Percentiles rank a stretch among this genome's conserved stretches.
phyloP scores from a whole-genome alignment of 2,329 filamentous ascomycete species.

The Epicoccum nigrum region DNA sequence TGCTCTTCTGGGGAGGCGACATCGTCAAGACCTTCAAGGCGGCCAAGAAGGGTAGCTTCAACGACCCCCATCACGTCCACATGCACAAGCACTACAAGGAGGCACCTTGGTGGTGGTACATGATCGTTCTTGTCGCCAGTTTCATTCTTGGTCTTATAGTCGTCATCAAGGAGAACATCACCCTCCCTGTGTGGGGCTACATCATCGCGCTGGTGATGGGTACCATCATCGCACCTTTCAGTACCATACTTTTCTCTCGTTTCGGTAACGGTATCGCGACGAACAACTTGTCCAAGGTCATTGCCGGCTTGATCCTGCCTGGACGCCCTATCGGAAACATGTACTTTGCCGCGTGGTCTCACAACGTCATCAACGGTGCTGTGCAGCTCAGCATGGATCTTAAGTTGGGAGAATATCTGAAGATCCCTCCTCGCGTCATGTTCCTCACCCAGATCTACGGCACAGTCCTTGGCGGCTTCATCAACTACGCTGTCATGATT shows the following conservation, averaged over 20 bases:
- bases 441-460: conserved; percentile 24
- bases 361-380: conserved; percentile 20
- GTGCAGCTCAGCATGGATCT: conserved; percentile 23
- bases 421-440: conserved; percentile 24
- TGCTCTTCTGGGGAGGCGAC: conserved; percentile 24
- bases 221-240: conserved; percentile 20
- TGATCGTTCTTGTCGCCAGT: conserved; percentile 16
- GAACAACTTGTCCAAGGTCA: conserved; percentile 24
- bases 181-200: conserved; percentile 22
- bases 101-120: conserved; percentile 25
- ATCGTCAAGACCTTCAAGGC: conserved; percentile 18
- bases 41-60: conserved; percentile 17
- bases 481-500: conserved; percentile 26
- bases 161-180: conserved; percentile 22
- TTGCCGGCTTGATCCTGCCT: conserved; percentile 21
- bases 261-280: conserved; percentile 25
- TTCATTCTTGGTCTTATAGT: conserved; percentile 22
- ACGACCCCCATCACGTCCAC: conserved; percentile 19
- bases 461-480: conserved; percentile 22
- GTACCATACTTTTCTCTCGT: conserved; percentile 20
- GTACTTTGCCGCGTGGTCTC: conserved; percentile 24
- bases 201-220: conserved; percentile 17
- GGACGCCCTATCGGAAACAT: conserved; percentile 23
- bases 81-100: conserved; percentile 23
- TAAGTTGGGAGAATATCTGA: conserved; percentile 24